Evolutionary conservation across 1,139 yeast genomes (phyloP), one percentile per base, ranked within the genome.

Genomic region (Suhomyces bokatorum): DNA sequence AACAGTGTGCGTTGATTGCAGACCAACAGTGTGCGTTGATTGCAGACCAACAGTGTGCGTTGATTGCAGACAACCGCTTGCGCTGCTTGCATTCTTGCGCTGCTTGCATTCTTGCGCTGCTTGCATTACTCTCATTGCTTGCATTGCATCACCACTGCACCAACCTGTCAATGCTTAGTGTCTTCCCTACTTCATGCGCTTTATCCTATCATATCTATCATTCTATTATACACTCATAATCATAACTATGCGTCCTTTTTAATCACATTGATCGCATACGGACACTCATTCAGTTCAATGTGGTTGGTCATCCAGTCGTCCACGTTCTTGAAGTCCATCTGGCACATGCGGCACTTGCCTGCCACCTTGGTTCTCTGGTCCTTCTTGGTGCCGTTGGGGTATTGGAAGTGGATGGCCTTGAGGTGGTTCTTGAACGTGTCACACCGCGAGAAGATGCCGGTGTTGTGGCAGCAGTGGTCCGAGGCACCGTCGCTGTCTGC

Each of bases 361-460:
- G 74, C 62, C 37, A 85, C 87, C 43, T 79, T 77, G 15, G 69
- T 67, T 52, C 97, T 75, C 57, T 87, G 87, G 52, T 80, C 83
- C 66, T 89, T 89, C 58, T 83, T 82, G 7, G 96, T 89, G 5
- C 96, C 96, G 37, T 78, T 77, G 3, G 97, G 97, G 64, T 90
- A 90, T 57, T 81, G 87, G 63, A 90, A 90, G 63, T 90, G 97
- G 52, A 90, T 77, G 4, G 97, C 95, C 62, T 87, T 87, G 50
- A 90, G 72, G 65, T 90, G 97, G 64, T 89, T 90, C 60, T 90
- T 90, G 68, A 81, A 90, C 6, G 97, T 90, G 63, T 90, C 97
- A 61, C 96, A 87, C 39, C 97, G 76, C 15, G 90, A 81, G 57
- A 90, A 90, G 32, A 86, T 83, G 6, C 97, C 97, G 4, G 88